phyloP scores from a whole-genome alignment of 225 moss, liverwort and hornwort species.

The Asterella californica region DNA sequence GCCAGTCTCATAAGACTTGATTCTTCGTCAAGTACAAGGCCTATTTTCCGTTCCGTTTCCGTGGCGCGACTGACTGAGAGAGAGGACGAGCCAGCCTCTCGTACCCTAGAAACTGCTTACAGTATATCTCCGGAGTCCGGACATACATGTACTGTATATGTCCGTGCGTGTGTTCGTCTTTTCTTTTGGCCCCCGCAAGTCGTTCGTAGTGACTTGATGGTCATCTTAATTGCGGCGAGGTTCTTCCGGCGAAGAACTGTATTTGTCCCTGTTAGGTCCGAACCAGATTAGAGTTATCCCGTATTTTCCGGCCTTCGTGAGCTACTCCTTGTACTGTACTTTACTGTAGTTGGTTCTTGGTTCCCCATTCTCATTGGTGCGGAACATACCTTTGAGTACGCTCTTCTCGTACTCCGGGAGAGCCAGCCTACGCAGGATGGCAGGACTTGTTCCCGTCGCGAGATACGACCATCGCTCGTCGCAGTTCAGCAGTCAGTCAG shows the following conservation, averaged over 20 bases:
- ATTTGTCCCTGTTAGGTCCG: conserved; percentile 6
- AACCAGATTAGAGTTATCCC: background rate
- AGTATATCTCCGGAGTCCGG: too few relatives aligned
- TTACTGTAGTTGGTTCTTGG: background rate
- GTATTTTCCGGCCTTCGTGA: background rate
- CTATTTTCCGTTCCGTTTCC: background rate
- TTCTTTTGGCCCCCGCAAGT: background rate
- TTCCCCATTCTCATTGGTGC: background rate
- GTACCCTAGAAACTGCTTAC: too few relatives aligned
- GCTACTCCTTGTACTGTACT: background rate
- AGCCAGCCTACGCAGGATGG: background rate
- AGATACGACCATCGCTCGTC: background rate
- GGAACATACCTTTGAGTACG: background rate
- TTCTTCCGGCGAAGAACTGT: background rate
- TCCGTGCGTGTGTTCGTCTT: background rate
- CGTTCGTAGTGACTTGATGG: background rate
- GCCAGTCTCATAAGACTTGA: background rate
- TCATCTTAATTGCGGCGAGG: background rate
- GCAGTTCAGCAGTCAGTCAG: background rate
- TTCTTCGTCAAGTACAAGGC: background rate
- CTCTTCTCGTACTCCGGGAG: background rate
- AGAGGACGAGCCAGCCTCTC: background rate
- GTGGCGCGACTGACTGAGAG: background rate
- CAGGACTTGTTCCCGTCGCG: background rate
- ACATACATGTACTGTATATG: background rate